Conservation (phyloP, 164 flowering plant genomes). For the Kingdonia uniflora region DNA sequence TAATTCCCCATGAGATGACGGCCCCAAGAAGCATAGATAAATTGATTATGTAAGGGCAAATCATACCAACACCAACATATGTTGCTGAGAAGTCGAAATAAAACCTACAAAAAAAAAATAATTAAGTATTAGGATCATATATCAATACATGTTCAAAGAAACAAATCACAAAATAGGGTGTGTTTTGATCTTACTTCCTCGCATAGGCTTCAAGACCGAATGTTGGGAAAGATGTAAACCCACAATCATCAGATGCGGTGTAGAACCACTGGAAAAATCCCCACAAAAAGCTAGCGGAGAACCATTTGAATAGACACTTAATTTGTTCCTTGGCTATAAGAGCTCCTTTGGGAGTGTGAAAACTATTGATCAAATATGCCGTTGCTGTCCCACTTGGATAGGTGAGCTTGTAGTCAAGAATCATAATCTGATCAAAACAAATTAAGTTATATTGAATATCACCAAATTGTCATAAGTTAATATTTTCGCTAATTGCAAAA, state of each 20-base stretch:
- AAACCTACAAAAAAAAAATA: not conserved
- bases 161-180: no score
- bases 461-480: not conserved
- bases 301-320: conserved; percentile 8
- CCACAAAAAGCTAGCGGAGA: conserved; percentile 22
- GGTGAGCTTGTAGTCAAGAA: conserved; percentile 47
- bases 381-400: conserved; percentile 73
- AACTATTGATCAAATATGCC: conserved; percentile 58
- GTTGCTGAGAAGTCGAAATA: conserved; percentile 7
- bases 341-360: conserved; percentile 58
- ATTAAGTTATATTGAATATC: not conserved
- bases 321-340: conserved; percentile 43
- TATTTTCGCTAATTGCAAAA: not conserved
- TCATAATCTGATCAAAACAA: conserved; percentile 36
- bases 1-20: conserved; percentile 1
- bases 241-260: conserved; percentile 19
- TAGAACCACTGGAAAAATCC: conserved; percentile 26
- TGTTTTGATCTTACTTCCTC: conserved; percentile 1
- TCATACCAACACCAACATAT: conserved; percentile 5
- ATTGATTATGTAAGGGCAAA: not conserved
- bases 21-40: not conserved
- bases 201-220: conserved; percentile 19
- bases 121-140: not conserved
- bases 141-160: no score
- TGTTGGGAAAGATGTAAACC: conserved; percentile 18